Conservation (phyloP, 2,329 filamentous ascomycete species). For the Fusarium avenaceum region DNA sequence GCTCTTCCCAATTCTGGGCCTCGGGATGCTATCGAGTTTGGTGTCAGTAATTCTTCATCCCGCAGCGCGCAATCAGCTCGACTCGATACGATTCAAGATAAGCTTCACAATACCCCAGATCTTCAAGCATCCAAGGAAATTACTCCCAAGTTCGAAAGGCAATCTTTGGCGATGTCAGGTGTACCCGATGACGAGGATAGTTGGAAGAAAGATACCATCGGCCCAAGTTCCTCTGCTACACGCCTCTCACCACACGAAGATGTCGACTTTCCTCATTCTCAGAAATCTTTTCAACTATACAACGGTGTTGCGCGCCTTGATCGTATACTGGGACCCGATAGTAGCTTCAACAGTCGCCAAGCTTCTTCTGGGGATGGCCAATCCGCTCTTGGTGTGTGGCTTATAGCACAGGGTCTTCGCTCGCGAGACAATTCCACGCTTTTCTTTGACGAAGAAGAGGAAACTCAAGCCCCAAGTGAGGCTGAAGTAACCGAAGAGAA, state of each 20-base stretch:
- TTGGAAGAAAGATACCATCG: not conserved
- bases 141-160: not conserved
- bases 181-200: not conserved
- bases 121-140: not conserved
- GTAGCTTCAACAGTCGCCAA: conserved; percentile 50
- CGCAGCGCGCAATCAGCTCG: conserved; percentile 2
- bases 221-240: not conserved
- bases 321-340: conserved; percentile 42
- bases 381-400: conserved; percentile 55
- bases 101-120: not conserved
- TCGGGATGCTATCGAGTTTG: conserved; percentile 64
- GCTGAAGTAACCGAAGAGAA: not conserved
- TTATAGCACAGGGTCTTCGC: conserved; percentile 53
- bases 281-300: conserved; percentile 39
- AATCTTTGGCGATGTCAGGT: not conserved
- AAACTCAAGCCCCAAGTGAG: not conserved
- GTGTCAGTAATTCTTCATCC: conserved; percentile 34
- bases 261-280: conserved; percentile 19
- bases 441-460: conserved; percentile 32
- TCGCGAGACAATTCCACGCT: conserved; percentile 47
- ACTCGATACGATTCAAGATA: conserved; percentile 10
- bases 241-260: conserved; percentile 11
- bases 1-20: conserved; percentile 57
- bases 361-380: conserved; percentile 53
- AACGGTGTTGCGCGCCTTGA: conserved; percentile 37